Conservation (phyloP, 352 stramenopile genomes). For the Globisporangium irregulare region DNA sequence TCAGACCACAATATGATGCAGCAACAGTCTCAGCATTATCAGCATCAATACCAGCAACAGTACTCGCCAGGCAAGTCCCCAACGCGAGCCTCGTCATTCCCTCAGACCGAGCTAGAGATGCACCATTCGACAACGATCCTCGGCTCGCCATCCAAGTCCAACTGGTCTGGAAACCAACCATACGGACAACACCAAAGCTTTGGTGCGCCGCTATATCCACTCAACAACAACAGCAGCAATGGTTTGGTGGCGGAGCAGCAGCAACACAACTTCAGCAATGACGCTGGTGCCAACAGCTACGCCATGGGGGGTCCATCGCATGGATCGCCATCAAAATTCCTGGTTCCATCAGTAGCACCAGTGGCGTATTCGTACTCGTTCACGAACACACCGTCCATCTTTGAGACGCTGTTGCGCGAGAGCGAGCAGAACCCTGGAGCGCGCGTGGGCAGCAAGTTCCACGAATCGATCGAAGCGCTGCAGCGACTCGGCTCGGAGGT, state of each 20-base stretch:
- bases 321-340: conserved; percentile 14
- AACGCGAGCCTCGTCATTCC: conserved; percentile 10
- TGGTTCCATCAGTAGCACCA: background rate
- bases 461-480: conserved; percentile 38
- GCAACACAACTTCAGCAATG: conserved; percentile 13
- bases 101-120: conserved; percentile 15
- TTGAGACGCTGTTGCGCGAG: conserved; percentile 48
- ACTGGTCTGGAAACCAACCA: background rate
- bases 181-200: conserved; percentile 4
- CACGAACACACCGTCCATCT: conserved; percentile 36
- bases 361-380: conserved; percentile 17
- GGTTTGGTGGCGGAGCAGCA: conserved; percentile 13
- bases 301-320: background rate
- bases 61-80: conserved; percentile 18
- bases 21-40: conserved; percentile 5
- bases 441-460: conserved; percentile 27
- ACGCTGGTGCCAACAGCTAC: conserved; percentile 1
- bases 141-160: conserved; percentile 9
- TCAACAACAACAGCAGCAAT: conserved; percentile 10
- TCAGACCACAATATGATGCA: background rate
- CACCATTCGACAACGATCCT: conserved; percentile 7
- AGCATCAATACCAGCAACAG: conserved; percentile 6
- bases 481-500: conserved; percentile 40
- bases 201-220: background rate
- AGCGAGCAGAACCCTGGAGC: conserved; percentile 22